phyloP scores from a whole-genome alignment of 129 eudicot species.

The Deinandra increscens region DNA sequence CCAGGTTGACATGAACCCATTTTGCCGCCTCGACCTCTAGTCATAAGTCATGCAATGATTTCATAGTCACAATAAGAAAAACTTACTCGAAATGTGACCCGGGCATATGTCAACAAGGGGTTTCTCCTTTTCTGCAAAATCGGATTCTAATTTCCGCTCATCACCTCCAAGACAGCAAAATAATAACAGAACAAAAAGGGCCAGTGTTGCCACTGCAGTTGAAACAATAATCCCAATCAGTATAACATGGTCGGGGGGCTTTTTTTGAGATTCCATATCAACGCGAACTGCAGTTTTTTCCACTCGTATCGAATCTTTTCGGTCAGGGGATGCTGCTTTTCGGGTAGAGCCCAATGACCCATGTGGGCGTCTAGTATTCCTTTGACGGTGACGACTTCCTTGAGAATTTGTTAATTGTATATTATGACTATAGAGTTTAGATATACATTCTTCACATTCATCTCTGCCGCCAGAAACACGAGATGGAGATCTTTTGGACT shows the following conservation, averaged over 20 bases:
- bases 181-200: constrained; percentile 37
- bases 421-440: constrained; percentile 11
- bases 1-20: not conserved
- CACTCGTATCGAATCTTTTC: not conserved
- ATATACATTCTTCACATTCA: constrained; percentile 25
- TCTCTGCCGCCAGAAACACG: constrained; percentile 13
- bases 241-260: constrained; percentile 27
- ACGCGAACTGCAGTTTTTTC: constrained; percentile 1
- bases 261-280: constrained; percentile 22
- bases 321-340: constrained; percentile 18
- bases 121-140: constrained; percentile 40
- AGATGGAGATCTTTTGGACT: constrained; percentile 28
- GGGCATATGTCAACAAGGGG: constrained; percentile 43
- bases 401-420: constrained; percentile 15
- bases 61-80: not conserved
- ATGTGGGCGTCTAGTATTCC: not conserved
- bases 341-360: constrained; percentile 14
- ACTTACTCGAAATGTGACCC: constrained; percentile 40
- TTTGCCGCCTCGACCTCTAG: not conserved
- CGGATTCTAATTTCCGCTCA: constrained; percentile 15
- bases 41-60: not conserved
- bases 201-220: constrained; percentile 40
- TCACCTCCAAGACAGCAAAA: constrained; percentile 38
- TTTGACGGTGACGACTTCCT: constrained; percentile 1
- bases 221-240: constrained; percentile 36